Percentiles rank a stretch among this genome's conserved stretches.
phyloP scores from a whole-genome alignment of 495 filamentous ascomycete genomes.

The Chaetomidium leptoderma region DNA sequence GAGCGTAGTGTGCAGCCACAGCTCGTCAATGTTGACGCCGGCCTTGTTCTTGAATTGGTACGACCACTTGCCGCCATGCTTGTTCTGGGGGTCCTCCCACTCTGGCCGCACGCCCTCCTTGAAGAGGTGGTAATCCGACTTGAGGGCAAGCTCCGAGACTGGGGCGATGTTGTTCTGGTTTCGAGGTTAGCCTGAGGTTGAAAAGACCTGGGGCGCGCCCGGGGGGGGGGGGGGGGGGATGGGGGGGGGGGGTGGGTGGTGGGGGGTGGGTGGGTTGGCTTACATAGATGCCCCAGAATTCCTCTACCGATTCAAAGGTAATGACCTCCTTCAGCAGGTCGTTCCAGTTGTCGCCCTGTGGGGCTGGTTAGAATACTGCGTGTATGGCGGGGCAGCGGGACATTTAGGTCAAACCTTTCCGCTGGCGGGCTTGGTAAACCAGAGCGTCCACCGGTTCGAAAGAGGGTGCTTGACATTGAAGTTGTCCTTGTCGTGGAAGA shows the following conservation, averaged over 20 bases:
- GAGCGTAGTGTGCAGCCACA: conserved; percentile 96
- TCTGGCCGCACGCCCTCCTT: conserved; percentile 94
- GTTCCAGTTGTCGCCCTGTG: conserved; percentile 94
- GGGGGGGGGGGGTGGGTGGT: too few species aligned
- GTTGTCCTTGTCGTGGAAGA: conserved; percentile 95
- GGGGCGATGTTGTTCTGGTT: conserved; percentile 94
- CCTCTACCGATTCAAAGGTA: conserved; percentile 95
- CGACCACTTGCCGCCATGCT: conserved; percentile 98
- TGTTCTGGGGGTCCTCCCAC: conserved; percentile 98
- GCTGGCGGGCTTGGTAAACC: conserved; percentile 98
- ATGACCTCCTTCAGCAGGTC: conserved; percentile 97
- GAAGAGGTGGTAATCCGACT: conserved; percentile 99
- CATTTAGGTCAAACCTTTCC: conserved; percentile 68
- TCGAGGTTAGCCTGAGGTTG: conserved; percentile 22
- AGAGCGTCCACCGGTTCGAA: conserved; percentile 94
- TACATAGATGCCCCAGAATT: conserved; percentile 99
- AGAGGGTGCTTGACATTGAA: conserved; percentile 99
- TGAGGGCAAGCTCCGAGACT: conserved; percentile 88
- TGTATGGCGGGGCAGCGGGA: conserved; percentile 1
- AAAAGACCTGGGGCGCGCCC: too few species aligned
- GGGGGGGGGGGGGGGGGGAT: too few species aligned
- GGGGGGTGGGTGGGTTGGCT: conserved; percentile 42
- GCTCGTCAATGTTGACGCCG: conserved; percentile 86
- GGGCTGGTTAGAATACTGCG: conserved; percentile 16
- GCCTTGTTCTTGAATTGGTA: conserved; percentile 96